Base-by-base conservation (phyloP, 176 grass and related monocot genomes). In the Otatea glauca region DNA sequence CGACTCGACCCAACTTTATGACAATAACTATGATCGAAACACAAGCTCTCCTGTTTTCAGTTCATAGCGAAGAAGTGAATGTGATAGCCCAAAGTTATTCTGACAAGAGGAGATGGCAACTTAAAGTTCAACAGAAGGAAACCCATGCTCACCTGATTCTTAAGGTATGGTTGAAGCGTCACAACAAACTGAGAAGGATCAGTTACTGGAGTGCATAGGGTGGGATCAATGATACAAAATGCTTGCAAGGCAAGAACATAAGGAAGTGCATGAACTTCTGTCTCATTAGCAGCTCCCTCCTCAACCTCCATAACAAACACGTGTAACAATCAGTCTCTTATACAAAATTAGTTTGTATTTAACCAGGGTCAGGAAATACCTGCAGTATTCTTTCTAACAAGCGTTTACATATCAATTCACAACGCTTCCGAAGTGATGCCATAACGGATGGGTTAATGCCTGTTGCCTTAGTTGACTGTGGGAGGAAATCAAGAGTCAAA, bases 311-410 rank as follows among this genome's bases (percentile, higher is more conserved):
- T 37, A 77, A 74, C n/a, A 88, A 76, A 49, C 53, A 80, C 49
- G 10, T 62, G 24, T 54, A 71, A 79, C 63, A 81, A 79, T 59
- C 74, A 76, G 63, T 84, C 70, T 87, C 23, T 63, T 62, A 73
- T 53, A 38, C 14, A 86, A 70, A 17, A 92, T 25, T 68, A 87
- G 45, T 65, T 47, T 49, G 39, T 48, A 24, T 78, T 74, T 68
- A 32, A 78, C 20, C 54, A 9, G 32, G 53, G 47, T 86, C 77
- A 87, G 64, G 72, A 37, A 71, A 27, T 90, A 98, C 96, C 96
- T 99, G 96, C 74, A 99, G 90, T 86, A 99, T 96, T 92, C 96
- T 92, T 93, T 99, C 96, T 76, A 99, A 87, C 32, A 99, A 86
- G 47, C 91, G 91, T 64, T 86, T 96, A 77, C 96, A 99, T 81